Evolutionary conservation across 805 yeast species (phyloP).

Genomic region (Sugiyamaella lignohabitans): DNA sequence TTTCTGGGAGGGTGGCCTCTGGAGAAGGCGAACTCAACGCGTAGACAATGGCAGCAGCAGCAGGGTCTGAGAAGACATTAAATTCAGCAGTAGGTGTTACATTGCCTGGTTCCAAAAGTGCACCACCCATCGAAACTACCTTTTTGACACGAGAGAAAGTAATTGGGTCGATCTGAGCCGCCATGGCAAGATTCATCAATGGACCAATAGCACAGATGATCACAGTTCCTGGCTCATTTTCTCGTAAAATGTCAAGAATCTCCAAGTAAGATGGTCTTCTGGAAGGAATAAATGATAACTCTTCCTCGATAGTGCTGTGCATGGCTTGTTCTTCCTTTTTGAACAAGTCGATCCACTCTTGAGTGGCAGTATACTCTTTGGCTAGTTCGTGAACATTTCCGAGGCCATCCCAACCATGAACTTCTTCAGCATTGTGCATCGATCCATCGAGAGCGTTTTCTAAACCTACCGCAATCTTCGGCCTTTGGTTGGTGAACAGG

Average conservation of each 20-base stretch:
- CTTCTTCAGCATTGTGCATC: constrained; percentile 33
- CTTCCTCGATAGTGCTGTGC: constrained; percentile 2
- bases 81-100: constrained; percentile 39
- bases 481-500: constrained; percentile 25
- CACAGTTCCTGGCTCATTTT: constrained; percentile 33
- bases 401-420: constrained; percentile 38
- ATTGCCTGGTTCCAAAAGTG: constrained; percentile 33
- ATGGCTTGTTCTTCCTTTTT: constrained; percentile 9
- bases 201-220: constrained; percentile 37
- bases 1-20: constrained; percentile 26
- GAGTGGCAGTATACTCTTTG: constrained; percentile 33
- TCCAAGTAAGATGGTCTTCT: constrained; percentile 28
- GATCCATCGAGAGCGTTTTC: constrained; percentile 26
- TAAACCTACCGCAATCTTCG: constrained; percentile 32
- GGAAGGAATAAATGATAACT: constrained; percentile 29
- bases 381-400: constrained; percentile 34
- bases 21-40: constrained; percentile 31
- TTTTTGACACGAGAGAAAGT: constrained; percentile 32
- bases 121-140: constrained; percentile 38
- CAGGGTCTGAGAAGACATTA: constrained; percentile 37
- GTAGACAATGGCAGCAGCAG: constrained; percentile 35
- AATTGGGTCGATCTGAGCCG: constrained; percentile 34
- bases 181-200: constrained; percentile 36
- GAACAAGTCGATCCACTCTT: constrained; percentile 27
- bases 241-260: constrained; percentile 32